phyloP scores from a whole-genome alignment of 805 yeast genomes.

The Pichia kluyveri region DNA sequence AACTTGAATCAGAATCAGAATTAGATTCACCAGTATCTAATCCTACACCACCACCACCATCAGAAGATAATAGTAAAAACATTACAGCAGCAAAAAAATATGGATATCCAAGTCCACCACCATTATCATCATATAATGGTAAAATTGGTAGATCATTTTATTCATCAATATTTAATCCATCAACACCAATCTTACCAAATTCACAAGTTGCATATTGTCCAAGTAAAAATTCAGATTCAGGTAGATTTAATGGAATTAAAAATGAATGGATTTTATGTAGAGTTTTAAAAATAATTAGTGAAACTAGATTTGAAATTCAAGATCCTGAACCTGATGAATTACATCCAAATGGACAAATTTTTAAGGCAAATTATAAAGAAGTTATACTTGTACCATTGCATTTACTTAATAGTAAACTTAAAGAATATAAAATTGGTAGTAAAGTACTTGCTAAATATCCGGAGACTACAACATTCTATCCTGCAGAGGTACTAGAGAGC shows the following conservation, averaged over 20 bases:
- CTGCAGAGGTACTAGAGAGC: constrained; percentile 82
- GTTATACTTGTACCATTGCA: constrained; percentile 53
- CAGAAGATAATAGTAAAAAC: background rate
- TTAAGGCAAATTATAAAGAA: constrained; percentile 77
- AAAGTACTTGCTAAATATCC: constrained; percentile 91
- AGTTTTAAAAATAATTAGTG: constrained; percentile 51
- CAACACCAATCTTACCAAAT: constrained; percentile 30
- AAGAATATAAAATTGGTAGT: constrained; percentile 62
- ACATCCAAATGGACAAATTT: constrained; percentile 79
- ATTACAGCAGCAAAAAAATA: background rate
- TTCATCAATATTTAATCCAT: constrained; percentile 14
- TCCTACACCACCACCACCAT: background rate
- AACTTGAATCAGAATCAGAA: too few species aligned
- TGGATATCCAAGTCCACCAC: constrained; percentile 11
- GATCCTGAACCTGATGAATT: constrained; percentile 97
- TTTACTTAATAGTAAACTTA: constrained; percentile 21
- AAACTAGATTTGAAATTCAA: constrained; percentile 67
- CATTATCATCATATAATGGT: constrained; percentile 8
- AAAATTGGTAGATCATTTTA: constrained; percentile 14
- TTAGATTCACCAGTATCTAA: too few species aligned
- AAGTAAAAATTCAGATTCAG: constrained; percentile 32
- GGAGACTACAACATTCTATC: constrained; percentile 93
- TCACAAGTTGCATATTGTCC: constrained; percentile 86
- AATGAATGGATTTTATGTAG: constrained; percentile 96
- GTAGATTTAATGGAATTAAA: constrained; percentile 25